Percentiles rank a stretch among this genome's conserved stretches.
Evolutionary conservation across 2,329 filamentous ascomycete species (phyloP).

Genomic region (Thelonectria olida): DNA sequence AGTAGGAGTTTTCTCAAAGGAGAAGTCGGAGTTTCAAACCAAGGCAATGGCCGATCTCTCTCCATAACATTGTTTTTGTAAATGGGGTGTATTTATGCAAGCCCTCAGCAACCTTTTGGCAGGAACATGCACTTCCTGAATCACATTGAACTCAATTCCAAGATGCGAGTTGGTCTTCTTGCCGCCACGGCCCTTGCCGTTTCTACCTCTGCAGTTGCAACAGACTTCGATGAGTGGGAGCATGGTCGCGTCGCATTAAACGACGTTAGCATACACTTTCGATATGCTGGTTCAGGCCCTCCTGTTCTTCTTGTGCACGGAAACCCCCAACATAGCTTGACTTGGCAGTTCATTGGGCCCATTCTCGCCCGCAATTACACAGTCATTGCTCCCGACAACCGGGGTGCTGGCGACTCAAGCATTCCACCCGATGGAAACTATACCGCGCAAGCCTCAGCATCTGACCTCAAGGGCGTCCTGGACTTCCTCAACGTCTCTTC

Average conservation of each 20-base stretch:
- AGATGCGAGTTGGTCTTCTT: constrained; percentile 10
- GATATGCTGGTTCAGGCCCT: constrained; percentile 51
- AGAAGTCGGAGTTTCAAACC: too few relatives aligned
- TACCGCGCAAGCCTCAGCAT: constrained; percentile 50
- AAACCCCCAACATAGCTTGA: constrained; percentile 51
- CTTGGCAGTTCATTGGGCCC: constrained; percentile 50
- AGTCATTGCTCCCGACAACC: constrained; percentile 54
- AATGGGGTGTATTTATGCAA: too few relatives aligned
- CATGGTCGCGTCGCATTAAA: constrained; percentile 47
- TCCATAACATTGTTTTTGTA: too few relatives aligned
- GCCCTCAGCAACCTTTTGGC: too few relatives aligned
- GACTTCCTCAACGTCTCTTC: constrained; percentile 53
- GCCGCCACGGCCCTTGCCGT: constrained; percentile 5
- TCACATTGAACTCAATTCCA: too few relatives aligned
- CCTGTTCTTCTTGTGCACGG: constrained; percentile 53
- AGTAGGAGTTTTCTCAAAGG: too few relatives aligned
- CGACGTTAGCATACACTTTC: constrained; percentile 54
- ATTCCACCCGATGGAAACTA: constrained; percentile 51
- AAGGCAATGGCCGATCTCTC: too few relatives aligned
- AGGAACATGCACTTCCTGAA: too few relatives aligned
- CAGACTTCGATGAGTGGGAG: constrained; percentile 50
- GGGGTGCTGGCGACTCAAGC: constrained; percentile 52
- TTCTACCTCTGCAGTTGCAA: neutral
- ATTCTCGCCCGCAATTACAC: constrained; percentile 54
- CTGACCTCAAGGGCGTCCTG: constrained; percentile 49